Evolutionary conservation across 352 stramenopile genomes (phyloP), one percentile per base, ranked within the genome.

Genomic region (Phytophthora multivora): DNA sequence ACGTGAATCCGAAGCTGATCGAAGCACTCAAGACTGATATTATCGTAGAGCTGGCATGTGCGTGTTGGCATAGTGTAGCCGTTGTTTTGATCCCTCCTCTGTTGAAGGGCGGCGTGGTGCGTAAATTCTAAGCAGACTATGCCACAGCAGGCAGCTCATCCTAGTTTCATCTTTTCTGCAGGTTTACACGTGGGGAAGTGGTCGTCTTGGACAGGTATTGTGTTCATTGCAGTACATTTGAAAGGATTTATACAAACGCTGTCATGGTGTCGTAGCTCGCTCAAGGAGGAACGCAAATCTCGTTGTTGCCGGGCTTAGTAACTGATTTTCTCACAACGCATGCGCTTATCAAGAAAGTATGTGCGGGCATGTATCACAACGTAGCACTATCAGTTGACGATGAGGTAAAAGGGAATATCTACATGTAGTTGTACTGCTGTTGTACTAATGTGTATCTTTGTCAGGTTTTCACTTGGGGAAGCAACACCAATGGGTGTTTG

Each of bases 111-210:
- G 89, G 89, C 18, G 71, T 95, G 54, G 82, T 74, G 53, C 39
- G 66, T 70, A 49, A 11, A 7, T 13, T n/a, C n/a, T 15, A 23
- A 12, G 11, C 12, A 28, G 3, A 3, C 18, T 12, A 25, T 6
- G 9, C 13, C n/a, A n/a, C n/a, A 4, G 21, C 30, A n/a, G 18
- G 33, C 9, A 6, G 5, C 33, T 39, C 10, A 39, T 39, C 7
- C 12, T 39, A 6, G 16, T 16, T 39, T 16, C 5, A 16, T 9
- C 38, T 48, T 10, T 61, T 15, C 15, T 61, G 11, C 61, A 79
- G 73, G 69, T 91, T 5, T 98, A 98, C 55, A 98, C 92, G 3
- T 98, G 90, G 90, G 92, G 92, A n/a, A 96, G 77, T 40, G 93
- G 95, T 0, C 96, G 90, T n/a, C 71, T 97, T 50, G 93, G 95